phyloP scores from a whole-genome alignment of 805 yeast species.

The Candida ulmi region DNA sequence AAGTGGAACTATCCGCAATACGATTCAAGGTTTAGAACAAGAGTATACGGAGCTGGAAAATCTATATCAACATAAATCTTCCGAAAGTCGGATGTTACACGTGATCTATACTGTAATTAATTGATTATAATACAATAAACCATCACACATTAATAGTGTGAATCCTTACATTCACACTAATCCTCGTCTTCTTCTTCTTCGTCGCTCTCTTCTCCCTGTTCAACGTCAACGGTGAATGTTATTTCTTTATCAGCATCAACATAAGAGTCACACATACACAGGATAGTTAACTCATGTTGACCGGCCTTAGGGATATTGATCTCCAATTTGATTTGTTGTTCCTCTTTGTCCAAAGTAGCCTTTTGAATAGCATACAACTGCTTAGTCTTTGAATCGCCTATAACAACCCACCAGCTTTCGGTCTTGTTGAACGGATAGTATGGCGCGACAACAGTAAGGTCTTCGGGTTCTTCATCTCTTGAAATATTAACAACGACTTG shows the following conservation, averaged over 20 bases:
- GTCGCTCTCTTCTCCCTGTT: constrained; percentile 24
- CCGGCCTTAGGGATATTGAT: constrained; percentile 61
- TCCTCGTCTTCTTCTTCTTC: constrained; percentile 13
- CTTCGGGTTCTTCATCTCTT: constrained; percentile 77
- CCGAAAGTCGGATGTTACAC: too few relatives aligned
- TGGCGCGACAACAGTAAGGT: constrained; percentile 53
- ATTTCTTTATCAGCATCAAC: constrained; percentile 90
- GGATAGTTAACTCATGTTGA: constrained; percentile 53
- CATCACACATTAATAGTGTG: too few relatives aligned
- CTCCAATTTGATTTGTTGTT: constrained; percentile 46
- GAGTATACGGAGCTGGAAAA: too few relatives aligned
- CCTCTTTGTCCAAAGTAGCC: constrained; percentile 45
- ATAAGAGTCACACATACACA: constrained; percentile 90
- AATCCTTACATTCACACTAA: background rate
- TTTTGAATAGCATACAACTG: constrained; percentile 73
- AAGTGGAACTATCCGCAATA: too few relatives aligned
- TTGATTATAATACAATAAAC: too few relatives aligned
- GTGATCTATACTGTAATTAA: background rate
- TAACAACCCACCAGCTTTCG: constrained; percentile 84
- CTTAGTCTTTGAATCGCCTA: constrained; percentile 59
- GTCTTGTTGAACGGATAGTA: constrained; percentile 52
- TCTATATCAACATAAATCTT: too few relatives aligned
- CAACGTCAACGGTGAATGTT: constrained; percentile 42
- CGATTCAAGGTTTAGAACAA: too few relatives aligned
- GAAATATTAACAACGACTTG: constrained; percentile 43